Evolutionary conservation across 306 rosid genomes (phyloP), one percentile per base, ranked within the genome.

Genomic region (Sesbania bispinosa): DNA sequence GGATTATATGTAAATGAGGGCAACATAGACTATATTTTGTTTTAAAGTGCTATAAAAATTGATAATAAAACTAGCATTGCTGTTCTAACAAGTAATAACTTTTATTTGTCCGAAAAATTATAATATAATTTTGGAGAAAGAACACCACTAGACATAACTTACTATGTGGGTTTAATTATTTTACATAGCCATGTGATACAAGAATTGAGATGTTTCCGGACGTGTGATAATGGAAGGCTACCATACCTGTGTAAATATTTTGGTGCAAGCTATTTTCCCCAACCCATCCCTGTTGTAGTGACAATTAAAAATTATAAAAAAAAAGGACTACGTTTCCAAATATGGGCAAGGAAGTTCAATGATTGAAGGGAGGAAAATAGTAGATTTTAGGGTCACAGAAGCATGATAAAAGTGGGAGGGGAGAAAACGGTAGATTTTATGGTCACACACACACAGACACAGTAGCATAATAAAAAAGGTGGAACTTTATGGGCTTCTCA

Each of bases 331-430:
- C 15, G 33, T 76, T 55, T 46, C 54, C 42, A 10, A 51, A 42
- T 15, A 47, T n/a, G 30, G 62, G 65, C 57, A 19, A 46, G 6
- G 54, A n/a, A 10, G 54, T 19, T 77, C 43, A 81, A 72, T 66
- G 82, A 77, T 81, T 81, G 79, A 59, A 51, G 63, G 42, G 52
- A 43, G 43, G 60, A 41, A 68, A 51, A 74, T 1, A 10, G 62
- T 24, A 23, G 33, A 50, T 30, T 11, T 7, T 20, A 4, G 19
- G 11, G 67, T 50, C 58, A 33, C 59, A 15, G 6, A 50, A 21
- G 53, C 36, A 24, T 59, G 65, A 45, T 32, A 52, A 74, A 79
- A 51, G 54, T 11, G 41, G 76, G 38, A 39, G 59, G 57, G 55
- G 16, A 39, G 54, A n/a, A 60, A 36, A 69, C 9, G 1, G 71